Conservation (phyloP, 2,329 filamentous ascomycete species). For the Aspergillus melleus region DNA sequence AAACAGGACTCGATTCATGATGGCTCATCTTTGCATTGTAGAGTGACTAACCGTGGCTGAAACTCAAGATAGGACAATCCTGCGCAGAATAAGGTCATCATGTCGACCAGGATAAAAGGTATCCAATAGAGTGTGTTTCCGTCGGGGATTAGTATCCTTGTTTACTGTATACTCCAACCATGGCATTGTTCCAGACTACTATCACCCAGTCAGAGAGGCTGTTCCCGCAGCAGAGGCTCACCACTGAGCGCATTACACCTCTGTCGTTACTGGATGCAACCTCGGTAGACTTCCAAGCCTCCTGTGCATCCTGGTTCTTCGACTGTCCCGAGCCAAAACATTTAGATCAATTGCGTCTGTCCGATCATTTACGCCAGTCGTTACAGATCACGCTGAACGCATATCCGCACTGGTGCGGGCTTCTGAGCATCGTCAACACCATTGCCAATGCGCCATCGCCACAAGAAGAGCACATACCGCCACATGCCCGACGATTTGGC, state of each 20-base stretch:
- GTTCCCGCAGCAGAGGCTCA: conserved; percentile 13
- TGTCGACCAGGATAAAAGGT: background rate
- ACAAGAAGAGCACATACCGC: conserved; percentile 8
- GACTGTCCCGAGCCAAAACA: conserved; percentile 26
- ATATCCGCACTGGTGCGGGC: conserved; percentile 45
- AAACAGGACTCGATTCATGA: background rate
- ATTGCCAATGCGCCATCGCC: background rate
- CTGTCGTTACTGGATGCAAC: conserved; percentile 42
- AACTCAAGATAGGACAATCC: background rate
- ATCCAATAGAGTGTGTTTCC: no score
- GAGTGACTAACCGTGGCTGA: background rate
- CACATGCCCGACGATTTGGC: conserved; percentile 28
- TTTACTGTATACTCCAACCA: background rate
- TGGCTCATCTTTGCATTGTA: background rate
- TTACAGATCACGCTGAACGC: conserved; percentile 15
- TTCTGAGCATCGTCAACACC: conserved; percentile 29
- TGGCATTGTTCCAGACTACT: background rate
- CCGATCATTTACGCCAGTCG: conserved; percentile 17
- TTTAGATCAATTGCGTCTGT: conserved; percentile 6
- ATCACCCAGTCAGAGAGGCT: conserved; percentile 17
- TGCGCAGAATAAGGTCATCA: background rate
- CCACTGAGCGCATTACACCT: conserved; percentile 10
- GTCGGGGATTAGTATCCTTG: no score
- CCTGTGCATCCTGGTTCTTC: conserved; percentile 49
- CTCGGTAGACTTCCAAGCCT: conserved; percentile 42